A percentile compares a stretch with the other conserved stretches of the same genome.
Conservation (phyloP, 2,329 filamentous ascomycete species). For the Dothistroma pini region DNA sequence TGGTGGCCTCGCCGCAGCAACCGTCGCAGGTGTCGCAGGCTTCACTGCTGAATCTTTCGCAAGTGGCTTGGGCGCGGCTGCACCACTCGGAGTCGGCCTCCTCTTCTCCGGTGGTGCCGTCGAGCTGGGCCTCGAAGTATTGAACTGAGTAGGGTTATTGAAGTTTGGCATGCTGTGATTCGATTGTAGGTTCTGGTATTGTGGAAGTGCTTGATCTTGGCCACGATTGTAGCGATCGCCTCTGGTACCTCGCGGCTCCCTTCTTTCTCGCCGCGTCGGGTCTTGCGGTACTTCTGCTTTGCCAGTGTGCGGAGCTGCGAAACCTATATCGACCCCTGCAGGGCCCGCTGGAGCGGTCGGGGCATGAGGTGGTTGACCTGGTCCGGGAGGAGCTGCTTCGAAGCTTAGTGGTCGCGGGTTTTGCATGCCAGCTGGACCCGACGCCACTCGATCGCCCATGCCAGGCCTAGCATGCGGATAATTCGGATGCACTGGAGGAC, state of each 20-base stretch:
- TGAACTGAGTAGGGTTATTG: conserved; percentile 7
- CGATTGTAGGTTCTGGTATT: conserved; percentile 1
- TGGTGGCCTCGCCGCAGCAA: conserved; percentile 40
- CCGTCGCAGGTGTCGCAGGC: conserved; percentile 26
- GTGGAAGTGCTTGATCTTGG: conserved; percentile 6
- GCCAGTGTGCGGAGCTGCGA: conserved; percentile 43
- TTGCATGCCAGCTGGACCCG: conserved; percentile 30
- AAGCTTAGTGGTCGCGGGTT: conserved; percentile 6
- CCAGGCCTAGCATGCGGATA: conserved; percentile 23
- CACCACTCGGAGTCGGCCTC: conserved; percentile 6
- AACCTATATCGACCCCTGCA: conserved; percentile 39
- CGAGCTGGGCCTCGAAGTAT: conserved; percentile 18
- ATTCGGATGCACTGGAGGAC: conserved; percentile 16
- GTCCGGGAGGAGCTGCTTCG: conserved; percentile 10
- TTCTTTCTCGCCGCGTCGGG: conserved; percentile 15
- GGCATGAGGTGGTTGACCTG: conserved; percentile 20
- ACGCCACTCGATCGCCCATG: conserved; percentile 31
- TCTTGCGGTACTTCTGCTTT: conserved; percentile 24
- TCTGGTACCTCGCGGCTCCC: not conserved
- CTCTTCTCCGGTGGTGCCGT: conserved; percentile 7
- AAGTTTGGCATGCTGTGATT: conserved; percentile 22
- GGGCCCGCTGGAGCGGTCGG: conserved; percentile 19
- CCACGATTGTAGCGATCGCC: conserved; percentile 9
- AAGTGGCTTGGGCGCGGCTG: conserved; percentile 18
- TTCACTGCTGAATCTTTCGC: conserved; percentile 23